Conservation (phyloP, 495 filamentous ascomycete genomes). For the Podospora pseudocomata region DNA sequence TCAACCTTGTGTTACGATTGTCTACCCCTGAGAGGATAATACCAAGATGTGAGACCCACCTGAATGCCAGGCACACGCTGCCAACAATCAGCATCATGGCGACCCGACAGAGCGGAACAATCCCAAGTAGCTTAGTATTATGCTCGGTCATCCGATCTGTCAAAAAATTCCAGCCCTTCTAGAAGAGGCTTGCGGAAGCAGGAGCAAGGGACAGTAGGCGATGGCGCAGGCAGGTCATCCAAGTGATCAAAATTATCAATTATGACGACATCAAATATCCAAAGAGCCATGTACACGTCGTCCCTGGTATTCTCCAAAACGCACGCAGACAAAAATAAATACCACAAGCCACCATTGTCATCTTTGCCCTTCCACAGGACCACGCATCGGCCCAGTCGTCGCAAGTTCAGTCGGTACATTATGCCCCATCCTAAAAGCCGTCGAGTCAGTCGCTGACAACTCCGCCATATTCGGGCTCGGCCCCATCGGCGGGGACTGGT, state of each 20-base stretch:
- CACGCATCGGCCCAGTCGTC: not conserved
- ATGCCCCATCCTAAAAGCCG: not conserved
- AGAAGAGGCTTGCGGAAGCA: not conserved
- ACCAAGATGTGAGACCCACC: not conserved
- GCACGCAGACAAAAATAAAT: not conserved
- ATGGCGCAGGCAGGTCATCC: too few relatives aligned
- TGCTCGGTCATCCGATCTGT: not conserved
- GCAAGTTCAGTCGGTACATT: not conserved
- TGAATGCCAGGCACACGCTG: not conserved
- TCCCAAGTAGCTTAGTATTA: slow-evolving; percentile 1
- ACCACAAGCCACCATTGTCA: not conserved
- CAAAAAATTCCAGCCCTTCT: not conserved
- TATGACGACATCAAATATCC: not conserved
- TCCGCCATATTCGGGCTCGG: not conserved
- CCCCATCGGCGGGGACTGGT: not conserved
- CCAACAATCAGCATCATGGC: not conserved
- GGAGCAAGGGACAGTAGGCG: not conserved
- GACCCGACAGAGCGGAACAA: slow-evolving; percentile 2
- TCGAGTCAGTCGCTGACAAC: not conserved
- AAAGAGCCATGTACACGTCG: not conserved
- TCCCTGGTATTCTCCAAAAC: not conserved
- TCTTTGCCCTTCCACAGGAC: not conserved
- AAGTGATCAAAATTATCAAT: not conserved
- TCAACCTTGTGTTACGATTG: not conserved
- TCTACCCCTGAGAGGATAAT: slow-evolving; percentile 5